Evolutionary conservation across 1,139 yeast species (phyloP).

Genomic region (Yamadazyma friedrichii): DNA sequence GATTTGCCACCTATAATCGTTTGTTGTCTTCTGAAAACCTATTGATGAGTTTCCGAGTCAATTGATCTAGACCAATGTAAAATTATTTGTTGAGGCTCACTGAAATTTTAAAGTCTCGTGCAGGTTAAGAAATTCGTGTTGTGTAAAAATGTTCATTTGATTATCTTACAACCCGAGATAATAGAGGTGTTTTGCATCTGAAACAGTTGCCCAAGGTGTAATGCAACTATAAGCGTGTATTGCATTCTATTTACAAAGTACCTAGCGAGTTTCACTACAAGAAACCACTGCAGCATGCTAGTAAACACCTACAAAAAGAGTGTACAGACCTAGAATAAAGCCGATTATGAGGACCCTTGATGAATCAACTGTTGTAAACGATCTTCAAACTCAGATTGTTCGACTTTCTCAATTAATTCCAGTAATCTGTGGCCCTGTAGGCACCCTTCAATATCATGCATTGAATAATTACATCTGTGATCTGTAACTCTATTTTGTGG

Average conservation of each 20-base stretch:
- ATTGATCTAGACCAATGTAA: neutral
- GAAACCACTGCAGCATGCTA: no score
- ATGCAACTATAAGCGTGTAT: no score
- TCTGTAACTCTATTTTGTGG: slow-evolving; percentile 94
- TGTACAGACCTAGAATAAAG: no score
- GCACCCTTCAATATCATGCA: slow-evolving; percentile 79
- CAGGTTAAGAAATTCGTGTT: neutral
- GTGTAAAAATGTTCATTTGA: no score
- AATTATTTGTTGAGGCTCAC: neutral
- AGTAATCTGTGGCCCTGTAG: slow-evolving; percentile 71
- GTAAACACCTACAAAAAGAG: no score
- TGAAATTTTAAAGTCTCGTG: neutral
- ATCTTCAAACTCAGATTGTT: slow-evolving; percentile 27
- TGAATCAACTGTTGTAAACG: slow-evolving; percentile 15
- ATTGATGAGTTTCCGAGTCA: neutral
- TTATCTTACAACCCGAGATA: no score
- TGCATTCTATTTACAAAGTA: no score
- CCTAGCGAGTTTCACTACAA: no score
- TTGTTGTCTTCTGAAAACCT: no score
- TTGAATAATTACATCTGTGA: slow-evolving; percentile 79
- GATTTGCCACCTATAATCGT: no score
- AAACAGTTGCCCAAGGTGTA: no score
- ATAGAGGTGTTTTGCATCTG: no score
- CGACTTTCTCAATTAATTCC: slow-evolving; percentile 44
- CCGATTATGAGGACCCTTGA: neutral